phyloP scores from a whole-genome alignment of 129 eudicot genomes.

The Flaveria bidentis region DNA sequence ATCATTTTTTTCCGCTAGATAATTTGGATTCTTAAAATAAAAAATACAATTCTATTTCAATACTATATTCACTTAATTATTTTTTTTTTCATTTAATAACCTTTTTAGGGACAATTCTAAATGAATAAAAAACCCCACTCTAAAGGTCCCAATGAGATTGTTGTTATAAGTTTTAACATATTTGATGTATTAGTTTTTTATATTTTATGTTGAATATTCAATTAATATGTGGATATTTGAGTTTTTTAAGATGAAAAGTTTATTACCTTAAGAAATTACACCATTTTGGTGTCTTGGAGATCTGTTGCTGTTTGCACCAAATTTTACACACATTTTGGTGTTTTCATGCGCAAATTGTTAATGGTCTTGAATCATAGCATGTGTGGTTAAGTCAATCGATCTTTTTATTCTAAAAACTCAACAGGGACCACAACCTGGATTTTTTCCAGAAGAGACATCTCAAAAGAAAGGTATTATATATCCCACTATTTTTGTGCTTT shows the following conservation, averaged over 20 bases:
- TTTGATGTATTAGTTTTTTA: not conserved
- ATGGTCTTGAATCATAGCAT: not conserved
- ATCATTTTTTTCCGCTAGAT: too few species aligned
- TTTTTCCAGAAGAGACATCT: slow-evolving; percentile 61
- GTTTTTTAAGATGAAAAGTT: not conserved
- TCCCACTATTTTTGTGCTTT: slow-evolving; percentile 1
- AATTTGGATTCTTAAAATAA: too few species aligned
- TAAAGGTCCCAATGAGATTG: not conserved
- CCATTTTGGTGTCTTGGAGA: slow-evolving; percentile 2
- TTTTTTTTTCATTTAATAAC: not conserved
- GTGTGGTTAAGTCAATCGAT: slow-evolving; percentile 12
- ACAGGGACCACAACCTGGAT: slow-evolving; percentile 82
- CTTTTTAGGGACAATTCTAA: not conserved
- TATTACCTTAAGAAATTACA: not conserved
- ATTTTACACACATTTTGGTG: slow-evolving; percentile 7
- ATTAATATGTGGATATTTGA: not conserved
- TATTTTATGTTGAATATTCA: not conserved
- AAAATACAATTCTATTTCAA: not conserved
- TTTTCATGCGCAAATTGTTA: not conserved
- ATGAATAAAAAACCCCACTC: not conserved
- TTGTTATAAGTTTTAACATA: not conserved
- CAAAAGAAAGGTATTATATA: slow-evolving; percentile 43
- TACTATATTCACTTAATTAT: too few species aligned
- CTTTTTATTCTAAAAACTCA: slow-evolving; percentile 13
- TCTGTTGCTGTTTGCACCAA: not conserved